Evolutionary conservation across 192 early-diverging fungal species (phyloP).

Genomic region (Umbelopsis isabellina): DNA sequence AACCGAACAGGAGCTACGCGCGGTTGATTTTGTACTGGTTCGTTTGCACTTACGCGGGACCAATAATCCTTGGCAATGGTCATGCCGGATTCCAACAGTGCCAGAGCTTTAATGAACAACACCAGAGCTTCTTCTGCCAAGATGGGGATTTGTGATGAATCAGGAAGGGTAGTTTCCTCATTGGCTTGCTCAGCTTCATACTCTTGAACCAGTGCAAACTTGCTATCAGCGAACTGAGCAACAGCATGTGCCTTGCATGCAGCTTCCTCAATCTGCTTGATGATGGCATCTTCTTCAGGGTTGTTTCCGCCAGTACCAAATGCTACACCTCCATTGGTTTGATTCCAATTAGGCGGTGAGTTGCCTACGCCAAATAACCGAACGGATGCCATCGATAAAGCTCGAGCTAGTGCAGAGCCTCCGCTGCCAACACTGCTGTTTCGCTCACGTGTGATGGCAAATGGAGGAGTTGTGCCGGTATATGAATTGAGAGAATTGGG

Average conservation of each 20-base stretch:
- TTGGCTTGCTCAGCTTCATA: conserved; percentile 39
- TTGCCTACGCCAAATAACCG: conserved; percentile 57
- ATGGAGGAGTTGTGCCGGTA: conserved; percentile 28
- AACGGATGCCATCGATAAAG: conserved; percentile 55
- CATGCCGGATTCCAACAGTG: conserved; percentile 63
- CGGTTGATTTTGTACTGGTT: conserved; percentile 25
- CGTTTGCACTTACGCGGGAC: conserved; percentile 49
- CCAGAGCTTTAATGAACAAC: conserved; percentile 69
- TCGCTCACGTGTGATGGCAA: conserved; percentile 31
- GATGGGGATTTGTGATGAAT: conserved; percentile 41
- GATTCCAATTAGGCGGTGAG: conserved; percentile 49
- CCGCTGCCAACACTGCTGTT: conserved; percentile 29
- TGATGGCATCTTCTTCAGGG: conserved; percentile 45
- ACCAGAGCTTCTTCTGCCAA: conserved; percentile 71
- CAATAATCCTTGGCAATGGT: conserved; percentile 59
- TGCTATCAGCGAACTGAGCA: conserved; percentile 62
- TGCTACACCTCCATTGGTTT: conserved; percentile 20
- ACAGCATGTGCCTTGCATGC: conserved; percentile 75
- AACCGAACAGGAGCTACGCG: conserved; percentile 43
- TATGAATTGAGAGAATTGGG: conserved; percentile 19
- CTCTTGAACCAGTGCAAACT: conserved; percentile 50
- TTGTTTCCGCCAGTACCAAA: conserved; percentile 11
- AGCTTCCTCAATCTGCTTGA: conserved; percentile 68
- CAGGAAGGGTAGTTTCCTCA: not conserved
- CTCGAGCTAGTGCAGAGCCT: conserved; percentile 55